Percentiles rank a stretch among this genome's conserved stretches.
Evolutionary conservation across 2,329 filamentous ascomycete species (phyloP).

Genomic region (Hypoxylon sp.): DNA sequence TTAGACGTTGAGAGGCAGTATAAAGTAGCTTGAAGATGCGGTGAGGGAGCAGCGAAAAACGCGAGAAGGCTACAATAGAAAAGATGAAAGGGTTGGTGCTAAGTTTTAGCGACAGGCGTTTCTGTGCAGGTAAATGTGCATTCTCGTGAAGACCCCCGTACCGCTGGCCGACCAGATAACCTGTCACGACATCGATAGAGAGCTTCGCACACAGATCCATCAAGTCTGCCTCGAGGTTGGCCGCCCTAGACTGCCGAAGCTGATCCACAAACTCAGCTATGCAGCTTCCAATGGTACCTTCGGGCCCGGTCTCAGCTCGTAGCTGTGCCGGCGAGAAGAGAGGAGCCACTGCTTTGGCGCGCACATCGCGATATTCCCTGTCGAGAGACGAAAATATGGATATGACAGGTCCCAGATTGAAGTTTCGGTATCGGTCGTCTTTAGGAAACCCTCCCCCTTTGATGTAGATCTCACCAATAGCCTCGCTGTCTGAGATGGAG

Average conservation of each 20-base stretch:
- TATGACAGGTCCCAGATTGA: slow-evolving; percentile 9
- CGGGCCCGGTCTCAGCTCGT: slow-evolving; percentile 3
- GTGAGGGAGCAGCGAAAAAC: slow-evolving; percentile 21
- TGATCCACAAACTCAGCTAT: slow-evolving; percentile 15
- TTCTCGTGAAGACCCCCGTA: slow-evolving; percentile 15
- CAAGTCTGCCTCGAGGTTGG: background rate
- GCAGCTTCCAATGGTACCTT: slow-evolving; percentile 7
- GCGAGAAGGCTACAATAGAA: slow-evolving; percentile 18
- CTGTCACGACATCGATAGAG: slow-evolving; percentile 17
- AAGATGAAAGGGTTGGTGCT: slow-evolving; percentile 18
- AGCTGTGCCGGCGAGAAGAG: slow-evolving; percentile 16
- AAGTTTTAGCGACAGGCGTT: slow-evolving; percentile 7
- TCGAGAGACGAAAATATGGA: slow-evolving; percentile 13
- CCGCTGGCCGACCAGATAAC: slow-evolving; percentile 1
- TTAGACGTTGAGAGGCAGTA: slow-evolving; percentile 1
- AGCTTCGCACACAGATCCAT: slow-evolving; percentile 19
- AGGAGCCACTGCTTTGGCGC: slow-evolving; percentile 10
- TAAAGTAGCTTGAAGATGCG: slow-evolving; percentile 6
- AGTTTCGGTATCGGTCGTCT: slow-evolving; percentile 14
- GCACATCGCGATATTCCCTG: slow-evolving; percentile 9
- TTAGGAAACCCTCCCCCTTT: slow-evolving; percentile 11
- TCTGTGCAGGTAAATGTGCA: slow-evolving; percentile 3
- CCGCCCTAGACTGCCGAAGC: slow-evolving; percentile 4
- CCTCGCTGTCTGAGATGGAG: slow-evolving; percentile 16
- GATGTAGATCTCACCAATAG: slow-evolving; percentile 3